Conservation (phyloP, 2,329 filamentous ascomycete genomes). For the Metarhizium album region DNA sequence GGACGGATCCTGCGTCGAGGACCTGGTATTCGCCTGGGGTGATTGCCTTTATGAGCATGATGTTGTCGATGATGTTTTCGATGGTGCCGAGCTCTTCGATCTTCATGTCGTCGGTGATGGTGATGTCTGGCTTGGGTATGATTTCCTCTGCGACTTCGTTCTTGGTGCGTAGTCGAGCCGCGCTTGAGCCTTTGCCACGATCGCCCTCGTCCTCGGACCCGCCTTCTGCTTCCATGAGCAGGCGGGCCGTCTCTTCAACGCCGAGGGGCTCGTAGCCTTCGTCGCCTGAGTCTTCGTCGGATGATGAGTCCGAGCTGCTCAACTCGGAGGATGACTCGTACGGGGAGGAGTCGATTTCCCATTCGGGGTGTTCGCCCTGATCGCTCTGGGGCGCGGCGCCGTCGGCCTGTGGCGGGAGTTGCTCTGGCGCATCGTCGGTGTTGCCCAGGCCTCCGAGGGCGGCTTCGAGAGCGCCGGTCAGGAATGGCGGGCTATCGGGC, state of each 20-base stretch:
- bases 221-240: conserved; percentile 74
- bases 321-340: conserved; percentile 57
- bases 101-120: conserved; percentile 65
- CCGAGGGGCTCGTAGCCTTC: conserved; percentile 64
- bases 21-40: conserved; percentile 75
- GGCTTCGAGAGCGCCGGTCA: conserved; percentile 33
- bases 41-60: conserved; percentile 67
- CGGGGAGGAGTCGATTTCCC: conserved; percentile 72
- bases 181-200: conserved; percentile 26
- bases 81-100: conserved; percentile 67
- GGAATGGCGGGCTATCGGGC: conserved; percentile 24
- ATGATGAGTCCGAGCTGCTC: conserved; percentile 47
- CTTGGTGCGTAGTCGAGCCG: conserved; percentile 57
- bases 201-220: conserved; percentile 70
- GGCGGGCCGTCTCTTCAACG: conserved; percentile 70
- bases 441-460: conserved; percentile 27
- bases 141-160: conserved; percentile 63
- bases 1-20: conserved; percentile 70
- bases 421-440: conserved; percentile 7
- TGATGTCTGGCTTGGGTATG: conserved; percentile 65
- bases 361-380: conserved; percentile 54
- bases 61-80: conserved; percentile 67
- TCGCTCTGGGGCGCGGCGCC: conserved; percentile 20
- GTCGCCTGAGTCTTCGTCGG: conserved; percentile 41
- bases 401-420: conserved; percentile 3